Evolutionary conservation across 768 basidiomycete genomes (phyloP), one percentile per base, ranked within the genome.

Genomic region (Russula emetica): DNA sequence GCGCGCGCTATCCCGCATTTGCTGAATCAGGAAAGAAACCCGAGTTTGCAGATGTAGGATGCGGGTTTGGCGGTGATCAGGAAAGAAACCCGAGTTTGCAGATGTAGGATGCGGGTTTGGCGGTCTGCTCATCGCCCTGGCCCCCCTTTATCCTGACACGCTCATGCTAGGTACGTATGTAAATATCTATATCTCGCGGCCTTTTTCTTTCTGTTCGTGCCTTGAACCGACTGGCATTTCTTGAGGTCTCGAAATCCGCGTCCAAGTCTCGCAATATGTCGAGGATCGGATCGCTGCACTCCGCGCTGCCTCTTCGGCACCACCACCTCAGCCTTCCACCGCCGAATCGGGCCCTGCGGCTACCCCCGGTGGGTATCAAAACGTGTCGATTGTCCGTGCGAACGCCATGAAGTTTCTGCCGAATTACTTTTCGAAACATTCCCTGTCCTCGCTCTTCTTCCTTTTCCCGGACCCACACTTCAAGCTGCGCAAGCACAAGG

Each of bases 391-490:
- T 67, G 89, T 97, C 67, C 87, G 97, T 55, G 95, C 92, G 16
- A 99, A 99, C 73, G 90, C 94, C 53, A 98, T 98, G 95, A 98
- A 98, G 77, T 98, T 98, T 75, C 81, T 98, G 60, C 91, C 95
- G 7, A 98, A 98, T 76, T 98, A 94, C 75, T 97, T 99, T 75
- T 72, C 81, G 26, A 94, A 95, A 72, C 87, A 87, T 62, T 96
- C 96, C 67, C 80, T 99, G 42, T 87, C 90, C 22, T 87, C 96
- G 54, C 80, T 99, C 55, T 99, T 99, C 78, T 98, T 99, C 79
- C 83, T 98, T 63, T 99, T 98, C 76, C 97, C 97, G 47, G 97
- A 99, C 75, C 97, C 97, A 0, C 97, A 98, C 74, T 99, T 99
- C 83, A 98, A 99, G 75, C 82, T 84, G 10, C 87, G 95, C 70